These are phyloP conservation scores for Xylaria polymorpha DNA, from an alignment of 2,329 filamentous ascomycete genomes.

Conservation along the genomic window DNA sequence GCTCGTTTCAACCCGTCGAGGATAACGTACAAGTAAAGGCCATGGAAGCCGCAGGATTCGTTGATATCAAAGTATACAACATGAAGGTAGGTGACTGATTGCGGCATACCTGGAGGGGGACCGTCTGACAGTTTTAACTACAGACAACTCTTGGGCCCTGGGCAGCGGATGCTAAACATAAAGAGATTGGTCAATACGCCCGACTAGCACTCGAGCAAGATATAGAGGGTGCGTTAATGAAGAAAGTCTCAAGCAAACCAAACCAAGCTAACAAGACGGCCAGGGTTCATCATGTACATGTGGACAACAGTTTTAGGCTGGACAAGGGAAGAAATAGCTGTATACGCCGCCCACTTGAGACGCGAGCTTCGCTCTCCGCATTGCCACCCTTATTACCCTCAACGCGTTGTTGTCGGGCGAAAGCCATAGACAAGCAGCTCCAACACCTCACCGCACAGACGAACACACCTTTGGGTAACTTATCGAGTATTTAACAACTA, in stretches of 20 bases:
- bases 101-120: not conserved
- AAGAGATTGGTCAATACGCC: conserved; percentile 53
- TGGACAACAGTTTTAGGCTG: conserved; percentile 47
- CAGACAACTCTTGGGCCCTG: conserved; percentile 56
- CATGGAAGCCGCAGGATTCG: conserved; percentile 49
- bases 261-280: conserved; percentile 7
- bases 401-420: conserved; percentile 45
- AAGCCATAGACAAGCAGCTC: conserved; percentile 40
- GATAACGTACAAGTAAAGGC: conserved; percentile 48
- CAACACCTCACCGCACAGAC: not conserved
- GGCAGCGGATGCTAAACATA: conserved; percentile 53
- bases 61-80: conserved; percentile 42
- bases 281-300: conserved; percentile 47
- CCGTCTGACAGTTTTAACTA: not conserved
- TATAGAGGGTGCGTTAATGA: conserved; percentile 47
- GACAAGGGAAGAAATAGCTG: conserved; percentile 46
- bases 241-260: not conserved
- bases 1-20: conserved; percentile 49
- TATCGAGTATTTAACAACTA: not conserved
- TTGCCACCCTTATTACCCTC: conserved; percentile 44
- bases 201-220: conserved; percentile 50
- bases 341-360: conserved; percentile 48
- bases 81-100: conserved; percentile 40
- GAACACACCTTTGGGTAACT: not conserved
- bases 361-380: conserved; percentile 44